These are phyloP conservation scores for Metarhizium robertsii DNA, from an alignment of 2,329 filamentous ascomycete species.

Conservation along the genomic window DNA sequence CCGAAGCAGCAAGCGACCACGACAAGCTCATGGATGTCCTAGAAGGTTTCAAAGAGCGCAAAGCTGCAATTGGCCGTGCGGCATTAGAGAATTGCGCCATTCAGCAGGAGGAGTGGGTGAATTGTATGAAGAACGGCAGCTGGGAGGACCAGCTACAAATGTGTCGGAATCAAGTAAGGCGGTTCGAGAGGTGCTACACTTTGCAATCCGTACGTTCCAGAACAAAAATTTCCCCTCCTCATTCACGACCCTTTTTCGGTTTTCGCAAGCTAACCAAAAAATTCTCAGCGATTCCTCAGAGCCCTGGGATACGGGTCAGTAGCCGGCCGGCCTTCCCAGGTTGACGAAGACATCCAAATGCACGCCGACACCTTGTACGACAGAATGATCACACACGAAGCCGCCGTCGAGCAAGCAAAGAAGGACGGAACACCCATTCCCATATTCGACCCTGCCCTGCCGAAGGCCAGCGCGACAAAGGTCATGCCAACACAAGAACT, in stretches of 20 bases:
- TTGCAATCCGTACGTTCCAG: slow-evolving; percentile 64
- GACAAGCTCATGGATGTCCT: slow-evolving; percentile 75
- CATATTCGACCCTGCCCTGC: slow-evolving; percentile 48
- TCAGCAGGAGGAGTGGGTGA: slow-evolving; percentile 73
- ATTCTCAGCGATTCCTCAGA: slow-evolving; percentile 67
- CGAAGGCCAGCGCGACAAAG: slow-evolving; percentile 17
- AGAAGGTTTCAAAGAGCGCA: slow-evolving; percentile 75
- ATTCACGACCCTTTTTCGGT: not conserved
- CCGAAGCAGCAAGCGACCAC: slow-evolving; percentile 61
- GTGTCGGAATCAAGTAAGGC: slow-evolving; percentile 68
- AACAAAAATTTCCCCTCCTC: not conserved
- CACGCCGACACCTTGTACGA: slow-evolving; percentile 88
- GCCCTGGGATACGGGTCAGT: slow-evolving; percentile 77
- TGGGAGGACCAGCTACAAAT: slow-evolving; percentile 63
- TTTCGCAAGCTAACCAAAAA: not conserved
- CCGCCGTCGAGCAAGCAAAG: slow-evolving; percentile 59
- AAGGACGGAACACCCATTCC: slow-evolving; percentile 49
- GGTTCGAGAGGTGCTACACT: slow-evolving; percentile 78
- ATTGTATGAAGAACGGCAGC: slow-evolving; percentile 69
- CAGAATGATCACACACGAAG: slow-evolving; percentile 76
- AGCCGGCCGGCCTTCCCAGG: slow-evolving; percentile 51
- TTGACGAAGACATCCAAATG: slow-evolving; percentile 89
- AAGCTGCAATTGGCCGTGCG: slow-evolving; percentile 64
- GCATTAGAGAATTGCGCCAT: slow-evolving; percentile 90
- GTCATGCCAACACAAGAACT: slow-evolving; percentile 33